Evolutionary conservation across 805 yeast species (phyloP), one percentile per base, ranked within the genome.

Genomic region (Phaffomyces thermotolerans): DNA sequence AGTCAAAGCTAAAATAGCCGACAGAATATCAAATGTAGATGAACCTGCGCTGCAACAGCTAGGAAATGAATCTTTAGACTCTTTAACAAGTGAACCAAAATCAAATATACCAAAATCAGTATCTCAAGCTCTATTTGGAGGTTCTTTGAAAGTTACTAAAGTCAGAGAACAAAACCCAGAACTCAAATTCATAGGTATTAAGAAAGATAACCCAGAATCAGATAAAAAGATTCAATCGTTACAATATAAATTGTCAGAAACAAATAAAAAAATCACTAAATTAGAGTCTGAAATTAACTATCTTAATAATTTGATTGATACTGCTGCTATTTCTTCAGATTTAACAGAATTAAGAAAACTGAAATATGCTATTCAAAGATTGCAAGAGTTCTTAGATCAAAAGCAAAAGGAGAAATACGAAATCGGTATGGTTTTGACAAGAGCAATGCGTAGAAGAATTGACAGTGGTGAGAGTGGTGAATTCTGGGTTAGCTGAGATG

Each of bases 381-480:
- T 69, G 34, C 67, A 69, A 45, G 66, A 63, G 31, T 69, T 63
- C 38, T 50, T 67, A 15, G 73, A 69, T 40, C 60, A 58, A 38
- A 68, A 69, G 50, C 63, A 60, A 37, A 69, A 68, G 52, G 69
- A 68, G 50, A 65, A 64, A 48, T 68, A 69, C 50, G 74, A 69
- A 34, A 53, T 66, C 4, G 74, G 72, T 14, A 66, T 68, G 6
- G 51, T 57, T 36, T 46, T 69, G 32, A 66, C 72, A 22, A 60
- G 72, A 37, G 65, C 67, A 22, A 53, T 69, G 36, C 62, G 73
- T 52, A 64, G 59, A 38, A 59, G 68, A 44, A 66, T 68, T 27
- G 67, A 67, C 46, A 62, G 66, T 41, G 73, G 73, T 25, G 69
- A 65, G 41, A 60, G 64, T 44, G 72, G 60, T 18, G 56, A 56